Evolutionary conservation across 2,329 filamentous ascomycete species (phyloP).

Genomic region (Pseudopithomyces chartarum): DNA sequence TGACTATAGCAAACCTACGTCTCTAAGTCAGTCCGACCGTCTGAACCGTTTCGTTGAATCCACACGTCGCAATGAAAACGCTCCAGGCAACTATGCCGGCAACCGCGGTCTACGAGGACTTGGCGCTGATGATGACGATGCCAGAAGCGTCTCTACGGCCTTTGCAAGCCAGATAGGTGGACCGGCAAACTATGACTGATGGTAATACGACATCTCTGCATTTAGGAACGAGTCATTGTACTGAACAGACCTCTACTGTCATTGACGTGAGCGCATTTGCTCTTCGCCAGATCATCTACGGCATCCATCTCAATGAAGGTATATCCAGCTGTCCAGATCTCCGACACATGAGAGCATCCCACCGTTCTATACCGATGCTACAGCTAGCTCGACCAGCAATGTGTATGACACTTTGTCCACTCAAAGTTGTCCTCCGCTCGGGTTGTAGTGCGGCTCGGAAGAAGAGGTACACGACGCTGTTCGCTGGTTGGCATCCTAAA

Average conservation of each 20-base stretch:
- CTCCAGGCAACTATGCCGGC: slow-evolving; percentile 44
- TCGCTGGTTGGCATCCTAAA: background rate
- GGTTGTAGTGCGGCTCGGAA: background rate
- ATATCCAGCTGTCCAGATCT: background rate
- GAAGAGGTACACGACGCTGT: background rate
- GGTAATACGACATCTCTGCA: background rate
- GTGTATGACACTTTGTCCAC: background rate
- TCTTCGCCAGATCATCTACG: background rate
- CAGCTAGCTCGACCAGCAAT: background rate
- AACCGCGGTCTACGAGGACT: slow-evolving; percentile 50
- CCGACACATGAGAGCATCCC: background rate
- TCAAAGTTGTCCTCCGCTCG: background rate
- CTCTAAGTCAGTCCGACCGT: slow-evolving; percentile 82
- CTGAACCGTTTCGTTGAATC: slow-evolving; percentile 94
- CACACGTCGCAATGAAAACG: slow-evolving; percentile 66
- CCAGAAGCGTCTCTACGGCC: slow-evolving; percentile 92
- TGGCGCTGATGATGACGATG: slow-evolving; percentile 79
- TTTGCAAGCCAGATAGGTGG: slow-evolving; percentile 96
- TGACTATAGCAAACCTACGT: slow-evolving; percentile 72
- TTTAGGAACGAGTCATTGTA: slow-evolving; percentile 13
- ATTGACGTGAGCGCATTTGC: slow-evolving; percentile 6
- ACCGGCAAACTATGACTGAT: slow-evolving; percentile 64
- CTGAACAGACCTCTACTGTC: slow-evolving; percentile 6
- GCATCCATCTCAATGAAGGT: background rate
- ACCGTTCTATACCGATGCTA: background rate